These are phyloP conservation scores for Trifolium fragiferum DNA, from an alignment of 306 rosid species.

Conservation along the genomic window DNA sequence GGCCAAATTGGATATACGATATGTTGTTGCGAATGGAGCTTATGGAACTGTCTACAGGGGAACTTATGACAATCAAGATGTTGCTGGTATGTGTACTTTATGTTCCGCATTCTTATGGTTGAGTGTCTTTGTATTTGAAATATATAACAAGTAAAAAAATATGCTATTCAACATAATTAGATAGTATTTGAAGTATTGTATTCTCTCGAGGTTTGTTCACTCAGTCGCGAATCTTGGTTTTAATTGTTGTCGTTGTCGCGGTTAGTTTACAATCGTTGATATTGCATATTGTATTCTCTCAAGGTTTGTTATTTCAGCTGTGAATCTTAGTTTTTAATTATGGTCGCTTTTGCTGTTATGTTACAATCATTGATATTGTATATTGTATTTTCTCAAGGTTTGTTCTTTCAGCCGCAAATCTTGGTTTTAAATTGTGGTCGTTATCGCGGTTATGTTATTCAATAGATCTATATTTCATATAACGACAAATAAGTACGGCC, in stretches of 20 bases:
- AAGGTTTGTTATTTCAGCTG: neutral
- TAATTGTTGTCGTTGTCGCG: neutral
- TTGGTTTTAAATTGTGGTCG: neutral
- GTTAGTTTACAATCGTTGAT: neutral
- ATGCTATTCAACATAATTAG: neutral
- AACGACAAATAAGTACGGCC: neutral
- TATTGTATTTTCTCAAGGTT: neutral
- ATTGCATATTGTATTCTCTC: neutral
- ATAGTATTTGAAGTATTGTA: neutral
- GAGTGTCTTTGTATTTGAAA: neutral
- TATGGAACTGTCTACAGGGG: conserved; percentile 83
- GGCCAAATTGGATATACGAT: conserved; percentile 64
- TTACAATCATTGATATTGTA: neutral
- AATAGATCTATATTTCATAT: neutral
- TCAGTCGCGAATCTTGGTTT: neutral
- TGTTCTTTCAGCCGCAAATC: neutral
- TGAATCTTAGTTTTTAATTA: neutral
- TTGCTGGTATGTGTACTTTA: conserved; percentile 69
- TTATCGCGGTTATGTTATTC: neutral
- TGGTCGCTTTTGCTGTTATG: neutral
- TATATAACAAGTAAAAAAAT: neutral
- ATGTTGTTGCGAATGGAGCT: conserved; percentile 73
- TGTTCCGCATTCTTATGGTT: conserved; percentile 21
- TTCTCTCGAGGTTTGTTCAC: conserved; percentile 6
- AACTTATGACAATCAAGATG: conserved; percentile 74